phyloP scores from a whole-genome alignment of 1,139 yeast genomes.

The Yarrowia galli region DNA sequence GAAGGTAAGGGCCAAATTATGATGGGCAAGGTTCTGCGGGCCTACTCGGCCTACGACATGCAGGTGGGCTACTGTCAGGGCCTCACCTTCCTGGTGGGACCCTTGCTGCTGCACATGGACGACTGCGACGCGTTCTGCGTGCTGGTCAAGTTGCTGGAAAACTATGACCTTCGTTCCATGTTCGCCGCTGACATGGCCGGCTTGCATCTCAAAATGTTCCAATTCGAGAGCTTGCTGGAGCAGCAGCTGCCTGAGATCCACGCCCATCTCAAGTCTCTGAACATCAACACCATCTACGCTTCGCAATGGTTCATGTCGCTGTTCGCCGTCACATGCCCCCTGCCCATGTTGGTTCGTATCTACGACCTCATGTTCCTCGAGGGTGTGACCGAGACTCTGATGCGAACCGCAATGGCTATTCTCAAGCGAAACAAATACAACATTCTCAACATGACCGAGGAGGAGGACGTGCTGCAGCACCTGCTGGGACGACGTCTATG shows the following conservation, averaged over 20 bases:
- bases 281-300: slow-evolving; percentile 50
- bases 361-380: slow-evolving; percentile 66
- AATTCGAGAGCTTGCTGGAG: slow-evolving; percentile 59
- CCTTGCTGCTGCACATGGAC: slow-evolving; percentile 61
- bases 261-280: slow-evolving; percentile 55
- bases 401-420: slow-evolving; percentile 66
- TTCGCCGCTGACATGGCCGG: slow-evolving; percentile 67
- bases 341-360: slow-evolving; percentile 58
- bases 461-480: slow-evolving; percentile 68
- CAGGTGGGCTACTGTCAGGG: slow-evolving; percentile 81
- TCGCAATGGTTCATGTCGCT: slow-evolving; percentile 74
- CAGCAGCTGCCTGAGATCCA: slow-evolving; percentile 56
- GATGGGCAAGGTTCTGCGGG: slow-evolving; percentile 67
- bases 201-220: slow-evolving; percentile 60
- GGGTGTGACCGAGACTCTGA: slow-evolving; percentile 70
- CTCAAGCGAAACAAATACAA: slow-evolving; percentile 60
- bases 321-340: slow-evolving; percentile 67
- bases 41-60: slow-evolving; percentile 70
- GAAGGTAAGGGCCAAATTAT: slow-evolving; percentile 56
- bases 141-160: slow-evolving; percentile 67
- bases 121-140: slow-evolving; percentile 61
- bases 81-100: slow-evolving; percentile 69
- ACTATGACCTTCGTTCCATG: slow-evolving; percentile 65
- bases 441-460: slow-evolving; percentile 62
- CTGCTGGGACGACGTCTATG: slow-evolving; percentile 63